A percentile compares a stretch with the other conserved stretches of the same genome.
Conservation (phyloP, 2,329 filamentous ascomycete species). For the Colletotrichum lini region DNA sequence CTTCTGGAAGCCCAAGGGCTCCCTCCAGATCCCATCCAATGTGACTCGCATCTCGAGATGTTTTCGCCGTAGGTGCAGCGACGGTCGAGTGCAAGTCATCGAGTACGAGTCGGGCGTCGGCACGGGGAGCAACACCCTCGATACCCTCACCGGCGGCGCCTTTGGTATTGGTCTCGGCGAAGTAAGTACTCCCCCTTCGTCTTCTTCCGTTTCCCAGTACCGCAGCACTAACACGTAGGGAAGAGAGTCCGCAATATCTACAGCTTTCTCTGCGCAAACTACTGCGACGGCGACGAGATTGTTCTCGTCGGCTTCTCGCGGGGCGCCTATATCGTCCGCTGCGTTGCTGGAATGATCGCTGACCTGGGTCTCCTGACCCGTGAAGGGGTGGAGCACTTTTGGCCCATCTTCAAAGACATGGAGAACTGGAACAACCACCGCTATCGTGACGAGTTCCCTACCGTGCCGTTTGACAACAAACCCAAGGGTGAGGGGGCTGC, state of each 20-base stretch:
- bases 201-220: not conserved
- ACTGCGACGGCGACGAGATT: constrained; percentile 70
- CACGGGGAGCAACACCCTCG: constrained; percentile 64
- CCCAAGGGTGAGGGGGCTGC: constrained; percentile 61
- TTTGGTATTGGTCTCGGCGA: constrained; percentile 70
- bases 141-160: constrained; percentile 67
- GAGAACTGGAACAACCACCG: constrained; percentile 64
- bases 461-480: constrained; percentile 63
- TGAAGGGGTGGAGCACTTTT: constrained; percentile 68
- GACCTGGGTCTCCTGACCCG: constrained; percentile 67
- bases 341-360: constrained; percentile 67
- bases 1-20: constrained; percentile 54
- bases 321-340: constrained; percentile 72
- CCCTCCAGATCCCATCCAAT: constrained; percentile 69
- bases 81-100: constrained; percentile 70
- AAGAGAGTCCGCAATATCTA: constrained; percentile 74
- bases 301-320: constrained; percentile 71
- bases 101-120: constrained; percentile 75
- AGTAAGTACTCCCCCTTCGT: constrained; percentile 49
- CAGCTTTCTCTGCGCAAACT: constrained; percentile 74
- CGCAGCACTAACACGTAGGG: constrained; percentile 33
- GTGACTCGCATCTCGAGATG: constrained; percentile 73
- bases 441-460: constrained; percentile 64
- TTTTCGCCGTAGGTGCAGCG: constrained; percentile 64
- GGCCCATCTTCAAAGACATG: constrained; percentile 70